These are phyloP conservation scores for Xylariaceae sp. DNA, from an alignment of 2,329 filamentous ascomycete species.

Conservation along the genomic window DNA sequence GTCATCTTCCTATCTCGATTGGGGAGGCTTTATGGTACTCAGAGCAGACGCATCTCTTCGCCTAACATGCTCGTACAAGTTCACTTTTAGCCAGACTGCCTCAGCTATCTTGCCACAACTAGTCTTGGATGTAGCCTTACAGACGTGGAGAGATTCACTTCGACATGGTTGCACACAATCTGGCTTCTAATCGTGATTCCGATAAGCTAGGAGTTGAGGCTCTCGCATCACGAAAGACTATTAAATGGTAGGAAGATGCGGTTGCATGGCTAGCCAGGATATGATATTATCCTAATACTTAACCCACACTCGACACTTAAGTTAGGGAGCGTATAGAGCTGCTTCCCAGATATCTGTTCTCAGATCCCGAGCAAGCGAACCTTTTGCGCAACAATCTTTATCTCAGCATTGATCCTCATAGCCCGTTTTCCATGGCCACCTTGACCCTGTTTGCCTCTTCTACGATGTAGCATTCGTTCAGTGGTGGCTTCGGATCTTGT, in stretches of 20 bases:
- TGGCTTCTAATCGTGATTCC: not conserved
- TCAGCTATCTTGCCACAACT: not conserved
- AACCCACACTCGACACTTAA: not conserved
- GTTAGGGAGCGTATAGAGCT: not conserved
- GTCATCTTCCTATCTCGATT: too few species aligned
- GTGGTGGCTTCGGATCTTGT: constrained; percentile 36
- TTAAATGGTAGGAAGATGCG: not conserved
- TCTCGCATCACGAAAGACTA: not conserved
- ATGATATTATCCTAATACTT: not conserved
- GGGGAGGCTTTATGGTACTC: too few species aligned
- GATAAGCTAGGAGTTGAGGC: not conserved
- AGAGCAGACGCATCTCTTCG: too few species aligned
- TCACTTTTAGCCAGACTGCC: not conserved
- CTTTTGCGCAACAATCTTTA: not conserved
- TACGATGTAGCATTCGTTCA: constrained; percentile 6
- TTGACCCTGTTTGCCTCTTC: not conserved
- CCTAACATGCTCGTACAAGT: not conserved
- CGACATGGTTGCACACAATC: not conserved
- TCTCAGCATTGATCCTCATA: not conserved
- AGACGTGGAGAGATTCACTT: not conserved
- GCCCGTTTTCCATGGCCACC: not conserved
- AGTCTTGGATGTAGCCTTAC: not conserved
- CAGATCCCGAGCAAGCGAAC: not conserved
- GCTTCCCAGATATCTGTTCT: not conserved
- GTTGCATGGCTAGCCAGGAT: not conserved